Percentiles rank a stretch among this genome's conserved stretches.
Evolutionary conservation across 805 yeast species (phyloP).

Genomic region (Wickerhamiella occidentalis): DNA sequence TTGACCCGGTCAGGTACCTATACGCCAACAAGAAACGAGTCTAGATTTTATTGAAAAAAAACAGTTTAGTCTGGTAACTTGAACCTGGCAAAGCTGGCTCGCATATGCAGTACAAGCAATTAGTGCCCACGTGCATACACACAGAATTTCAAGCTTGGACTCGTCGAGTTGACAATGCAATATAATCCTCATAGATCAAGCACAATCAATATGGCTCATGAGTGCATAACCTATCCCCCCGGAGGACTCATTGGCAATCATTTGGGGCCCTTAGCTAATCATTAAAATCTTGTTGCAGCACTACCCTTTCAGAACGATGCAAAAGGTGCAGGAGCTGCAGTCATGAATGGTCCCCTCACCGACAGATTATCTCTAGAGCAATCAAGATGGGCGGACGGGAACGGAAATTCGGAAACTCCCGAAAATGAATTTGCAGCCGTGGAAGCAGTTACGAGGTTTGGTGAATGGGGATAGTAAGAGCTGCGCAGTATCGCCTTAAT

Average conservation of each 20-base stretch:
- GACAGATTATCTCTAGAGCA: neutral
- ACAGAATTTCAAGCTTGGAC: neutral
- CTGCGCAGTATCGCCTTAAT: neutral
- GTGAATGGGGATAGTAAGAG: neutral
- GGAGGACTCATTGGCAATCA: constrained; percentile 1
- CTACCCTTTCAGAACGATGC: neutral
- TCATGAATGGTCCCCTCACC: constrained; percentile 1
- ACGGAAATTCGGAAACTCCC: neutral
- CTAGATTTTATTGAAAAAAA: neutral
- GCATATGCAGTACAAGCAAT: constrained; percentile 1
- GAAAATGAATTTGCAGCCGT: neutral
- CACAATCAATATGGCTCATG: constrained; percentile 3
- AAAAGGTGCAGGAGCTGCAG: constrained; percentile 1
- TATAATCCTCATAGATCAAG: neutral
- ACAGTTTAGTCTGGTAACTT: neutral
- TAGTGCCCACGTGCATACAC: neutral
- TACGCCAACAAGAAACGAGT: neutral
- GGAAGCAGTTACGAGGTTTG: neutral
- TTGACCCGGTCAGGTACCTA: neutral
- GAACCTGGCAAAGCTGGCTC: neutral
- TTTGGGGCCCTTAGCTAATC: neutral
- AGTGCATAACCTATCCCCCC: neutral
- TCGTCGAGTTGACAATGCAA: neutral
- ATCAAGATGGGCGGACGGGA: neutral
- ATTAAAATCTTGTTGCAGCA: neutral